Evolutionary conservation across 2,329 filamentous ascomycete genomes (phyloP).

Genomic region (Pseudogymnoascus verrucosus): DNA sequence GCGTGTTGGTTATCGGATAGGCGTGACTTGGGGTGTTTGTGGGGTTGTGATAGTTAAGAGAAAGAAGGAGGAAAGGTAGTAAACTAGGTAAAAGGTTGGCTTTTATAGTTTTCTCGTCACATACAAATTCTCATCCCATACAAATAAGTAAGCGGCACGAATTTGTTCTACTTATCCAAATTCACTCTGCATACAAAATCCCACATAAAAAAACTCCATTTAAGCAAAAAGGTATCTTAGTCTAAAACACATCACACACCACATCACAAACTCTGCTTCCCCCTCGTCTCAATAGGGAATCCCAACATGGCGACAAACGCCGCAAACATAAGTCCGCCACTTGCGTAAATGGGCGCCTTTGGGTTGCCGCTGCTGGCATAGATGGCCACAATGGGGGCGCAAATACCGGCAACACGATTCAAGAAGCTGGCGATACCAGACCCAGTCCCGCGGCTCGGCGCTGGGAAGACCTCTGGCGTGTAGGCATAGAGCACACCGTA

Average conservation of each 20-base stretch:
- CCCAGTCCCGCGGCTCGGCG: slow-evolving; percentile 62
- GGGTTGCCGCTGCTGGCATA: slow-evolving; percentile 36
- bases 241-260: neutral
- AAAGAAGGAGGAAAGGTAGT: too few species aligned
- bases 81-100: too few species aligned
- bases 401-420: slow-evolving; percentile 58
- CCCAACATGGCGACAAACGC: slow-evolving; percentile 52
- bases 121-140: too few species aligned
- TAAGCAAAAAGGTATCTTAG: neutral
- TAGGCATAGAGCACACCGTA: slow-evolving; percentile 71
- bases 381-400: slow-evolving; percentile 61
- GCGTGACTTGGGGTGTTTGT: too few species aligned
- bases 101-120: too few species aligned
- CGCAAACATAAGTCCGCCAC: slow-evolving; percentile 47
- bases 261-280: slow-evolving; percentile 45
- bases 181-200: too few species aligned
- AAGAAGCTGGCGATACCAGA: slow-evolving; percentile 65
- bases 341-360: slow-evolving; percentile 49
- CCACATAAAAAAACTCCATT: neutral
- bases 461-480: slow-evolving; percentile 69
- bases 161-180: too few species aligned
- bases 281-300: slow-evolving; percentile 56
- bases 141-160: too few species aligned
- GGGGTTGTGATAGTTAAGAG: too few species aligned
- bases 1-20: too few species aligned